Percentiles rank a stretch among this genome's conserved stretches.
phyloP scores from a whole-genome alignment of 2,329 filamentous ascomycete species.

The Cercospora janseana region DNA sequence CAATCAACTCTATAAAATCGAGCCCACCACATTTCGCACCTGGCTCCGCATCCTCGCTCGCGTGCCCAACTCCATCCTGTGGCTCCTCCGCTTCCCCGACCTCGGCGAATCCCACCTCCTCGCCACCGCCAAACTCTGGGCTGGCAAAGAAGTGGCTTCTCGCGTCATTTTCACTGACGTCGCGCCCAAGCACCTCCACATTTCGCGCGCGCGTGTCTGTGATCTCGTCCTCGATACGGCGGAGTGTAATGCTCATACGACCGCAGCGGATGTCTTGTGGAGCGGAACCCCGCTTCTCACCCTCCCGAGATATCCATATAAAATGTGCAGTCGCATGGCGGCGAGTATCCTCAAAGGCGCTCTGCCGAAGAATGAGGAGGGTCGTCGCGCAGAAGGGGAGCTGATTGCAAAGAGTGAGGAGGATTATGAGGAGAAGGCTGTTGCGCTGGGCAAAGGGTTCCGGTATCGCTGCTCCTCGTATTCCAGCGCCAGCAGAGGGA shows the following conservation, averaged over 20 bases:
- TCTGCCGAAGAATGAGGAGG: conserved; percentile 68
- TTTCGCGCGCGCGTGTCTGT: conserved; percentile 83
- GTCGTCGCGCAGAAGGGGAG: conserved; percentile 65
- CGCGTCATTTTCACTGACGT: conserved; percentile 95
- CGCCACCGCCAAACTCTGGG: conserved; percentile 78
- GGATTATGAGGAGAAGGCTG: conserved; percentile 78
- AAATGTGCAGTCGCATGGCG: conserved; percentile 99
- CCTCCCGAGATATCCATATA: conserved; percentile 86
- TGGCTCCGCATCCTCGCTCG: conserved; percentile 88
- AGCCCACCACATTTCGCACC: conserved; percentile 90
- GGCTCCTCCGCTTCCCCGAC: conserved; percentile 95
- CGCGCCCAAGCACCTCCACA: conserved; percentile 90
- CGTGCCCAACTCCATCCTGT: conserved; percentile 84
- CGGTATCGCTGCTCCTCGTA: conserved; percentile 48
- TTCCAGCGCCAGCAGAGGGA: too few relatives aligned
- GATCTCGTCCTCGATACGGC: conserved; percentile 96
- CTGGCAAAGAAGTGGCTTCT: conserved; percentile 76
- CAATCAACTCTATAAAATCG: conserved; percentile 99
- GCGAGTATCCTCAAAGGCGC: conserved; percentile 91
- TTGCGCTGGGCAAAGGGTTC: conserved; percentile 63
- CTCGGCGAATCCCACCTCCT: conserved; percentile 83
- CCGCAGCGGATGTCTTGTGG: conserved; percentile 94
- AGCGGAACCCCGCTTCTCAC: conserved; percentile 91
- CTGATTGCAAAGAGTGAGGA: conserved; percentile 75
- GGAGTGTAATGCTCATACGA: conserved; percentile 97